These are phyloP conservation scores for Rhodosporidiobolus sp. DNA, from an alignment of 768 basidiomycete genomes.

Conservation along the genomic window DNA sequence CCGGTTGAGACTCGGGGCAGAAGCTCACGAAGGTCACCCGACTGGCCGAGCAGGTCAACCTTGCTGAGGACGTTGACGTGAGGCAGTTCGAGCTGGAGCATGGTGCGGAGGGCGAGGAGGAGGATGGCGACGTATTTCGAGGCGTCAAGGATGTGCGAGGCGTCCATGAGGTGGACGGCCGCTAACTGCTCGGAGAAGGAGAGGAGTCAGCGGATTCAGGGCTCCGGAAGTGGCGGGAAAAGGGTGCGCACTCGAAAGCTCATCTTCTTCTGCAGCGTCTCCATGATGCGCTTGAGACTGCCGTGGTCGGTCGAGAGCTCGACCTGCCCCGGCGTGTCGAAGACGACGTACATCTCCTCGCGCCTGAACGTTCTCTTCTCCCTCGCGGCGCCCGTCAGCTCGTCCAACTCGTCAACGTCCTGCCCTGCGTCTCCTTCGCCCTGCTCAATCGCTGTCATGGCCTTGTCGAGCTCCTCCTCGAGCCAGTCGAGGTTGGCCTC, in stretches of 20 bases:
- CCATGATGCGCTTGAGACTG: conserved; percentile 75
- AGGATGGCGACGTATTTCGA: conserved; percentile 91
- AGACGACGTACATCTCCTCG: conserved; percentile 77
- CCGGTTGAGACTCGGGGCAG: too few species aligned
- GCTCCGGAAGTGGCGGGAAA: too few species aligned
- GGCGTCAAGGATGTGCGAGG: conserved; percentile 94
- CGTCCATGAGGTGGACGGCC: conserved; percentile 91
- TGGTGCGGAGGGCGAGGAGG: conserved; percentile 84
- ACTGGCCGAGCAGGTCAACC: conserved; percentile 81
- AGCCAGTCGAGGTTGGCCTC: conserved; percentile 83
- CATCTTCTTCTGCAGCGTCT: conserved; percentile 68
- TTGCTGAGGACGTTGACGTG: conserved; percentile 97
- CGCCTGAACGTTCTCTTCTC: conserved; percentile 52
- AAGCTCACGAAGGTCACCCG: conserved; percentile 79
- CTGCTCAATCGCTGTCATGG: conserved; percentile 68
- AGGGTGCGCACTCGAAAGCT: conserved; percentile 72
- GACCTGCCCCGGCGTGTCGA: conserved; percentile 96
- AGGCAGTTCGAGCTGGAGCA: conserved; percentile 98
- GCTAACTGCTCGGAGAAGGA: conserved; percentile 63
- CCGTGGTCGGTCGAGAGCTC: conserved; percentile 95
- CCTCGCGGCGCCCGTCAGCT: conserved; percentile 47
- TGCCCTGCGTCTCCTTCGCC: conserved; percentile 55
- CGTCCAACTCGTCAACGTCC: conserved; percentile 60
- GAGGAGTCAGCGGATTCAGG: not conserved
- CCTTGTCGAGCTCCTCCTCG: conserved; percentile 56